Conservation (phyloP, 208 protist species). For the Trypanosoma avium region DNA sequence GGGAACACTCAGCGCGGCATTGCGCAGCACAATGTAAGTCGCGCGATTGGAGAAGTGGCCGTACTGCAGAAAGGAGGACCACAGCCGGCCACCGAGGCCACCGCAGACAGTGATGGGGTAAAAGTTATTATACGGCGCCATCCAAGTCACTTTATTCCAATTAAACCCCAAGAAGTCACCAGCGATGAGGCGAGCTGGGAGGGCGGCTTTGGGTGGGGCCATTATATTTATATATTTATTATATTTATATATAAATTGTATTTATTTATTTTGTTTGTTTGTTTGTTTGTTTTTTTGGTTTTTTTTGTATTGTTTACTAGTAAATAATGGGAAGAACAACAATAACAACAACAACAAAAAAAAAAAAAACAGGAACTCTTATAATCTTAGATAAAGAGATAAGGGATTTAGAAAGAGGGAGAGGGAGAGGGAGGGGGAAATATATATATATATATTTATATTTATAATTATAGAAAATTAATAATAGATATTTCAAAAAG, state of each 20-base stretch:
- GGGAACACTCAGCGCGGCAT: constrained; percentile 57
- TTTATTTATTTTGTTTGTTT: not conserved
- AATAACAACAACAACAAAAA: constrained; percentile 9
- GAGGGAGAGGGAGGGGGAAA: no score
- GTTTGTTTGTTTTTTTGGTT: not conserved
- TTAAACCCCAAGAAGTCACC: constrained; percentile 87
- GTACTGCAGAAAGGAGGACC: constrained; percentile 87
- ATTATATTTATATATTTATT: constrained; percentile 29
- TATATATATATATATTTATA: no score
- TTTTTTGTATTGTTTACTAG: no score
- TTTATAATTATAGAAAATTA: no score
- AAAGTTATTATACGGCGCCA: constrained; percentile 90
- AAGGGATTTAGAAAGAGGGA: no score
- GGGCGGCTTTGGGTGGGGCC: constrained; percentile 78
- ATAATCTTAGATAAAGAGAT: no score
- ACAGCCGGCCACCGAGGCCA: constrained; percentile 78
- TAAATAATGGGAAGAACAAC: not conserved
- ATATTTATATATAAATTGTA: not conserved
- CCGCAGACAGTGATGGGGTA: constrained; percentile 87
- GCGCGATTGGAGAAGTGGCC: constrained; percentile 83
- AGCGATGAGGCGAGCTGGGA: constrained; percentile 75
- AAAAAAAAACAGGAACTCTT: not conserved
- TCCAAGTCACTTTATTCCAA: constrained; percentile 87
- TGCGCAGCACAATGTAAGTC: constrained; percentile 56
- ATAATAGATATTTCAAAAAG: no score